Percentiles rank a stretch among this genome's conserved stretches.
phyloP scores from a whole-genome alignment of 2,329 filamentous ascomycete species.

The Xylaria sp. region DNA sequence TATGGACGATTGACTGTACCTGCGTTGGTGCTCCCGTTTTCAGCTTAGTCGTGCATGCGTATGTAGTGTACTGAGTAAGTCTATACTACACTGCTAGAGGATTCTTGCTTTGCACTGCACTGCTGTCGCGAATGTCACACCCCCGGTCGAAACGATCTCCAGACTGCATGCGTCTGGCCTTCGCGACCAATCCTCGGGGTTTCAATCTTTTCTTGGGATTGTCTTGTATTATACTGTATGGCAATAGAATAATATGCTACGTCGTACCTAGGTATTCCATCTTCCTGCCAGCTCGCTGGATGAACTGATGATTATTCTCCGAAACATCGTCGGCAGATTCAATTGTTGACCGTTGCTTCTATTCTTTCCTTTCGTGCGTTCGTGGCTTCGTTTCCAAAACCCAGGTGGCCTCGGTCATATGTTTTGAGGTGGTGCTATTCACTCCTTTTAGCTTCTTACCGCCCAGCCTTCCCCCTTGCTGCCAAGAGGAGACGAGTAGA shows the following conservation, averaged over 20 bases:
- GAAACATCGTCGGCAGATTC: conserved; percentile 1
- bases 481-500: too few species aligned
- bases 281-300: not conserved
- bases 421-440: conserved; percentile 22
- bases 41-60: not conserved
- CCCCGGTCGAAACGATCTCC: conserved; percentile 29
- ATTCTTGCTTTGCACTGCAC: too few species aligned
- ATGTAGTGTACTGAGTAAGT: not conserved
- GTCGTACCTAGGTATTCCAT: too few species aligned
- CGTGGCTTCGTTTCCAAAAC: conserved; percentile 4
- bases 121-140: too few species aligned
- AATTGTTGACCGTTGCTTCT: too few species aligned
- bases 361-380: not conserved
- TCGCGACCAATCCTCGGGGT: not conserved
- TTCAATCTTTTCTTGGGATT: conserved; percentile 11
- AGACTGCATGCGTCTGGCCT: conserved; percentile 20
- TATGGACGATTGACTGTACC: not conserved
- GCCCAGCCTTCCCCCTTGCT: not conserved
- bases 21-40: too few species aligned
- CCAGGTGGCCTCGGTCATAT: not conserved
- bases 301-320: conserved; percentile 22
- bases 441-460: conserved; percentile 19
- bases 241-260: too few species aligned
- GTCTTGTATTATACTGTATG: not conserved
- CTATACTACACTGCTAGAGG: too few species aligned